These are phyloP conservation scores for Heterobasidion parviporum DNA, from an alignment of 1,284 basidiomycete species.

Conservation along the genomic window DNA sequence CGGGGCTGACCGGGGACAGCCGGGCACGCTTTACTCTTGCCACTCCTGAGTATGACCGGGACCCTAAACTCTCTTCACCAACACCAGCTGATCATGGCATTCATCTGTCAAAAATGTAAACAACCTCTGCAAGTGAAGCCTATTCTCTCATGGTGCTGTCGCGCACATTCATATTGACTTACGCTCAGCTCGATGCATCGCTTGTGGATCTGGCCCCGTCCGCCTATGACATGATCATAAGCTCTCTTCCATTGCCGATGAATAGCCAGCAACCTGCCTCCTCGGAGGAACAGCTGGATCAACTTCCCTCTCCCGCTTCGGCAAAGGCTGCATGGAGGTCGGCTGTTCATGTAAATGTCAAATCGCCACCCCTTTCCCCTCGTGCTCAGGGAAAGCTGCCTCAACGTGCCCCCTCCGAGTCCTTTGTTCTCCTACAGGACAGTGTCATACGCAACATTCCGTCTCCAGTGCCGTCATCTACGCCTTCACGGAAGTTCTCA, in stretches of 20 bases:
- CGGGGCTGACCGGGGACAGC: no score
- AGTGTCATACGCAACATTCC: slow-evolving; percentile 65
- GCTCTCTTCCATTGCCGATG: slow-evolving; percentile 55
- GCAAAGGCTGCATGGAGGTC: slow-evolving; percentile 56
- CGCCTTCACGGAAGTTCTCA: slow-evolving; percentile 30
- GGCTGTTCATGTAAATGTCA: slow-evolving; percentile 30
- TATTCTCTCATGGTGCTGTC: slow-evolving; percentile 8
- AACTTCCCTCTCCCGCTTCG: slow-evolving; percentile 47
- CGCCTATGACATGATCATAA: slow-evolving; percentile 78
- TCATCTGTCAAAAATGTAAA: slow-evolving; percentile 81
- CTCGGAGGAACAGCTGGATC: slow-evolving; percentile 46
- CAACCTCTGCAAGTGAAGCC: slow-evolving; percentile 66
- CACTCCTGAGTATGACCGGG: no score
- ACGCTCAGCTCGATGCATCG: slow-evolving; percentile 68
- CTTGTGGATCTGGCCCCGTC: slow-evolving; percentile 78
- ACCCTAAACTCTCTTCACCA: background rate
- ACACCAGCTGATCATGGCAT: slow-evolving; percentile 34
- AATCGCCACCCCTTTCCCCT: slow-evolving; percentile 28
- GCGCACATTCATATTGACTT: slow-evolving; percentile 10
- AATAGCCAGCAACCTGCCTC: slow-evolving; percentile 28
- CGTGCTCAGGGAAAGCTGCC: slow-evolving; percentile 49
- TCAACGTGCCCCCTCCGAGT: slow-evolving; percentile 65
- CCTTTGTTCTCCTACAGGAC: slow-evolving; percentile 85
- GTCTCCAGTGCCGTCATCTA: slow-evolving; percentile 28
- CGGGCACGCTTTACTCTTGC: no score